Percentiles rank a stretch among this genome's conserved stretches.
Evolutionary conservation across 164 flowering plant genomes (phyloP).

Genomic region (Piper betle): DNA sequence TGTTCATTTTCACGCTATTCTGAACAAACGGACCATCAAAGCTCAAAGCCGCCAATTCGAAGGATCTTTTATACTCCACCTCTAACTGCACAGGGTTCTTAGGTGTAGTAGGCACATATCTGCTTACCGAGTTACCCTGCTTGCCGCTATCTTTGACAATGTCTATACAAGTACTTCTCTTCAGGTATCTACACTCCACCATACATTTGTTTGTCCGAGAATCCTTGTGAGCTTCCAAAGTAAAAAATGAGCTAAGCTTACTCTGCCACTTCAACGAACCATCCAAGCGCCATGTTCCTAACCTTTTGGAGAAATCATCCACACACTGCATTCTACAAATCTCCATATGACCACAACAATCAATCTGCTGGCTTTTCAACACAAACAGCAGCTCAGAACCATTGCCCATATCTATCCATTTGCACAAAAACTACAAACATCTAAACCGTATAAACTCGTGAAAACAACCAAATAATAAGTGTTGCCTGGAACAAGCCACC

Average conservation of each 20-base stretch:
- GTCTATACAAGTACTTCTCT: conserved; percentile 24
- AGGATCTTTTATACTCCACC: conserved; percentile 9
- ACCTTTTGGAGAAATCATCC: background rate
- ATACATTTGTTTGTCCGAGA: background rate
- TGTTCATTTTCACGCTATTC: conserved; percentile 54
- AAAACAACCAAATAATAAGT: no score
- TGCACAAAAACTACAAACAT: background rate
- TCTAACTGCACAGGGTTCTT: conserved; percentile 14
- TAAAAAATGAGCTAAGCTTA: background rate
- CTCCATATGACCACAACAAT: background rate
- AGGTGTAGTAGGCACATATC: conserved; percentile 7
- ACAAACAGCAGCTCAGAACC: no score
- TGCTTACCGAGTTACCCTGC: conserved; percentile 20
- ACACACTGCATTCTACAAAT: background rate
- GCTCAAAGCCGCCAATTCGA: conserved; percentile 11
- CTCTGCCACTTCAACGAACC: background rate
- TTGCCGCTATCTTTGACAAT: conserved; percentile 16
- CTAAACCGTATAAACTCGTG: background rate
- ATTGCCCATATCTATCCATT: background rate
- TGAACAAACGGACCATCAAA: conserved; percentile 42
- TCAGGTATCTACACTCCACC: conserved; percentile 20
- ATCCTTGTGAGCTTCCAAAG: background rate
- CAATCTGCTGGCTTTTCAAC: no score
- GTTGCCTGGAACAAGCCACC: no score
- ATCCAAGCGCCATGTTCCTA: background rate